These are phyloP conservation scores for Lepidium sativum DNA, from an alignment of 345 rosid species.

Conservation along the genomic window DNA sequence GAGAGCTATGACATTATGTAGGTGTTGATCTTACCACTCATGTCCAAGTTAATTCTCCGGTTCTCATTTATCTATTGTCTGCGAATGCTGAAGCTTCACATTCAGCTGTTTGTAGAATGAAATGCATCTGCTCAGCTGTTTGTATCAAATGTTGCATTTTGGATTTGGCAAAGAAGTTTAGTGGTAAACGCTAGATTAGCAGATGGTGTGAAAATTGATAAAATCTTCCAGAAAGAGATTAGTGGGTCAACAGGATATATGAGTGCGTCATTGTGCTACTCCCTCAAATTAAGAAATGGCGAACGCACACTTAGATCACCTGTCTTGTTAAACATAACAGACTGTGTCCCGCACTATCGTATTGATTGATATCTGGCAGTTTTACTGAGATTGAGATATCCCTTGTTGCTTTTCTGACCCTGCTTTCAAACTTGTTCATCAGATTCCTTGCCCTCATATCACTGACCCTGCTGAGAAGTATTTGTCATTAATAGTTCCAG, in stretches of 20 bases:
- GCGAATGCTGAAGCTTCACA: background rate
- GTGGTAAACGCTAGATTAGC: background rate
- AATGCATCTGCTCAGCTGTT: too few relatives aligned
- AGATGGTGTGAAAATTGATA: background rate
- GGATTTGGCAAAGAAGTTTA: background rate
- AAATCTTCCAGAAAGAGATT: background rate
- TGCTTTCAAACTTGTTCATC: conserved; percentile 4
- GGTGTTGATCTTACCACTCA: background rate
- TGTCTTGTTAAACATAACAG: background rate
- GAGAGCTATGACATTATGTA: background rate
- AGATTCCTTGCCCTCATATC: conserved; percentile 66
- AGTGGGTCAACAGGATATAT: background rate
- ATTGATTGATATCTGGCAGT: background rate
- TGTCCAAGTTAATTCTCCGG: background rate
- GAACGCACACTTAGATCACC: background rate
- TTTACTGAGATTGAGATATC: background rate
- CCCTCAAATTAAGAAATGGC: background rate
- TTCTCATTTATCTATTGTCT: background rate
- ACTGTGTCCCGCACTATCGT: background rate
- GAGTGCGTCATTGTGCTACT: background rate
- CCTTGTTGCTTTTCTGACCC: background rate
- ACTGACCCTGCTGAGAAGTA: conserved; percentile 76
- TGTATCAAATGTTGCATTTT: background rate
- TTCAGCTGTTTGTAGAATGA: too few relatives aligned
- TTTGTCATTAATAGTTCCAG: conserved; percentile 79